Evolutionary conservation across 345 rosid species (phyloP), one percentile per base, ranked within the genome.

Genomic region (Linum lewisii): DNA sequence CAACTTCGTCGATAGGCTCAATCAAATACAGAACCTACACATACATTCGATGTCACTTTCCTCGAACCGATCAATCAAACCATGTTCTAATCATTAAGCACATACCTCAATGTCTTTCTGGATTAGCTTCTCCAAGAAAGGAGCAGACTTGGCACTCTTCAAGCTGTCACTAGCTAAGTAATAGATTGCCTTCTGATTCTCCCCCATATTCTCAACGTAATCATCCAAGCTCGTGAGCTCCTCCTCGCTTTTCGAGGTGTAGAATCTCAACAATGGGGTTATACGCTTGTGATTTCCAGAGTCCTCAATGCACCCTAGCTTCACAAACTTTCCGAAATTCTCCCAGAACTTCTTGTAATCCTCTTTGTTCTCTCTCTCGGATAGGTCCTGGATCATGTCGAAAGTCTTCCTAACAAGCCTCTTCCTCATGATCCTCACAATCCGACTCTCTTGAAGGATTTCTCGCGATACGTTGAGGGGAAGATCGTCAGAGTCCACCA

Each of bases 301-400:
- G 74, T 93, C 99, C 76, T 93, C 99, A 60, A 93, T 73, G 54
- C 95, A 89, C 64, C 99, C 99, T 79, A 93, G 72, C 60, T 93
- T 93, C 44, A 93, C 56, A 73, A 89, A 89, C 78, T 81, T 81
- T 20, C 99, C 97, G 58, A 87, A 89, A 68, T 93, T 93, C 81
- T 93, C 99, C 99, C 99, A 93, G 73, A 93, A 89, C 60, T 87
- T 93, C 71, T 87, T 87, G 74, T 87, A 93, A 78, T 89, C 99
- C 97, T 93, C 99, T 73, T 81, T 87, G 69, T 87, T n/a, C n/a
- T n/a, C n/a, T n/a, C n/a, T 81, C 75, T 85, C 90, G 58, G 95
- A 72, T 56, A 93, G 71, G 24, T 89, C 97, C 75, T 85, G 97
- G 54, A 93, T 87, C 97, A 93, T 89, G 79, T 89, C 99, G 50